These are phyloP conservation scores for Yamadazyma buinensis DNA, from an alignment of 1,139 yeast genomes.

Conservation along the genomic window DNA sequence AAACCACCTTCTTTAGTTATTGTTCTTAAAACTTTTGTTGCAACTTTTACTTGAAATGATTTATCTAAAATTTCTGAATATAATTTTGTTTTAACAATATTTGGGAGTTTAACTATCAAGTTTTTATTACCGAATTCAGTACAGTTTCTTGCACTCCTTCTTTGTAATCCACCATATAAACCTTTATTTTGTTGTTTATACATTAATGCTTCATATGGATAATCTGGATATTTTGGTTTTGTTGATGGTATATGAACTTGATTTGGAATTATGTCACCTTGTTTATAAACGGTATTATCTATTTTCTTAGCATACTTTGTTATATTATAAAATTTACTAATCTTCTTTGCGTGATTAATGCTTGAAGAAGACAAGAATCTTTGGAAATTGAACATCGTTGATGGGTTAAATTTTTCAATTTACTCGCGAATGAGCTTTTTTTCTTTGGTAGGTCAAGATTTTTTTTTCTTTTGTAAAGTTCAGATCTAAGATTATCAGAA, in stretches of 20 bases:
- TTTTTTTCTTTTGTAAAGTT: too few species aligned
- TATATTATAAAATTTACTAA: slow-evolving; percentile 36
- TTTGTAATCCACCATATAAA: slow-evolving; percentile 82
- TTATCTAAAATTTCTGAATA: slow-evolving; percentile 81
- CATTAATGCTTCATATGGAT: slow-evolving; percentile 72
- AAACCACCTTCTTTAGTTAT: slow-evolving; percentile 92
- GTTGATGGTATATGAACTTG: slow-evolving; percentile 42
- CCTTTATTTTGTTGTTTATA: slow-evolving; percentile 88
- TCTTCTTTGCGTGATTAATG: neutral
- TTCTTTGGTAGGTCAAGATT: too few species aligned
- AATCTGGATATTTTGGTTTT: slow-evolving; percentile 60
- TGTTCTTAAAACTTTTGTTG: slow-evolving; percentile 82
- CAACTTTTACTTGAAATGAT: slow-evolving; percentile 54
- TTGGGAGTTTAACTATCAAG: slow-evolving; percentile 77
- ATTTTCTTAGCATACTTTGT: slow-evolving; percentile 37
- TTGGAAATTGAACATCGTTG: slow-evolving; percentile 5
- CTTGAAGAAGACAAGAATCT: slow-evolving; percentile 3
- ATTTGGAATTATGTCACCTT: slow-evolving; percentile 31
- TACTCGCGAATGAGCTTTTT: slow-evolving; percentile 2
- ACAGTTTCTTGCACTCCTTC: slow-evolving; percentile 72
- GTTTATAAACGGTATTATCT: slow-evolving; percentile 31
- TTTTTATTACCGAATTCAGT: slow-evolving; percentile 74
- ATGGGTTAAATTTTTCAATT: slow-evolving; percentile 1
- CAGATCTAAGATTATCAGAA: too few species aligned
- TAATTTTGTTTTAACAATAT: slow-evolving; percentile 65